A percentile compares a stretch with the other conserved stretches of the same genome.
Conservation (phyloP, 2,329 filamentous ascomycete species). For the Aspergillus niger region DNA sequence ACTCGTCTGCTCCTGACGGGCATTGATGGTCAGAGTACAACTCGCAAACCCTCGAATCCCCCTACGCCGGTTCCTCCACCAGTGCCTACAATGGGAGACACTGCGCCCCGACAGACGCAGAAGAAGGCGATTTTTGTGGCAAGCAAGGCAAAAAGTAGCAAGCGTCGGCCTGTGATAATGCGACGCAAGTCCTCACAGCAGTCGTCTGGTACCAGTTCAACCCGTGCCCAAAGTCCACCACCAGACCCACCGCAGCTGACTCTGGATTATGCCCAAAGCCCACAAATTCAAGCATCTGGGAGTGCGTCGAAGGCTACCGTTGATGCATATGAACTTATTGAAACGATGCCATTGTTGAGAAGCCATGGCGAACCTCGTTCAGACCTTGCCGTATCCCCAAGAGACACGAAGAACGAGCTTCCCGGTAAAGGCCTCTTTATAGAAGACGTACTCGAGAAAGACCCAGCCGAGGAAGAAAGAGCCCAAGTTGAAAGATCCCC, state of each 20-base stretch:
- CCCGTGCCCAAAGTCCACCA: slow-evolving; percentile 17
- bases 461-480: not conserved
- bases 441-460: not conserved
- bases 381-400: not conserved
- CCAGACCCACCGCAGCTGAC: slow-evolving; percentile 8
- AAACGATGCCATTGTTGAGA: not conserved
- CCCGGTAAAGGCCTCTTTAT: not conserved
- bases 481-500: not conserved
- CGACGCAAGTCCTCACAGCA: slow-evolving; percentile 42
- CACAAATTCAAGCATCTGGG: not conserved
- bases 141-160: slow-evolving; percentile 28
- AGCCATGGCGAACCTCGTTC: not conserved
- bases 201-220: slow-evolving; percentile 22
- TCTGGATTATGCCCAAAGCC: not conserved
- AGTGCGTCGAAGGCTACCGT: not conserved
- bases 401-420: not conserved
- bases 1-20: slow-evolving; percentile 35
- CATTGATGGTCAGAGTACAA: slow-evolving; percentile 27
- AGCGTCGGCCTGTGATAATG: slow-evolving; percentile 35
- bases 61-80: slow-evolving; percentile 23
- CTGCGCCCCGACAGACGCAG: slow-evolving; percentile 18
- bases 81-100: slow-evolving; percentile 8
- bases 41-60: slow-evolving; percentile 29
- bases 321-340: not conserved
- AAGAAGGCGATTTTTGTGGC: slow-evolving; percentile 35